Percentiles rank a stretch among this genome's conserved stretches.
These are phyloP conservation scores for Inga oerstediana DNA, from an alignment of 306 rosid species.

Conservation along the genomic window DNA sequence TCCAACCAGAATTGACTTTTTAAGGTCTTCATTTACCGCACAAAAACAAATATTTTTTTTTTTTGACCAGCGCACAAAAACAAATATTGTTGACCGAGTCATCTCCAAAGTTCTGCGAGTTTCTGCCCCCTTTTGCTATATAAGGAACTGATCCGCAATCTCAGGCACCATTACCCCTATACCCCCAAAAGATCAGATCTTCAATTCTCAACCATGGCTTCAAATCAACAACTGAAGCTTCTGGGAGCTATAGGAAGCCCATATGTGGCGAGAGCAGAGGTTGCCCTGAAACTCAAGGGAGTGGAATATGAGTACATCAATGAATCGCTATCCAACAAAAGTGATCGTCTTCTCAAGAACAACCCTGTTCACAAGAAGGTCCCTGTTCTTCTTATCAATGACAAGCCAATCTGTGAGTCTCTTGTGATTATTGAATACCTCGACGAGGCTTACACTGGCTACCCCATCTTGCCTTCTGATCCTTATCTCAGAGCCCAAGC, in stretches of 20 bases:
- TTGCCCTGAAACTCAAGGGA: constrained; percentile 49
- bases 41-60: too few species aligned
- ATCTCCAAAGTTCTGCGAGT: too few species aligned
- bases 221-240: constrained; percentile 32
- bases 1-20: too few species aligned
- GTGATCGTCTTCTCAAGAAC: constrained; percentile 38
- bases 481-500: constrained; percentile 43
- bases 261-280: constrained; percentile 37
- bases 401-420: constrained; percentile 44
- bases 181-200: too few species aligned
- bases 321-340: constrained; percentile 40
- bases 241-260: constrained; percentile 47
- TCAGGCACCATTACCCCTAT: too few species aligned
- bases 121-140: too few species aligned
- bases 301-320: constrained; percentile 34
- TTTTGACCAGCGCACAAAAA: too few species aligned
- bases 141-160: too few species aligned
- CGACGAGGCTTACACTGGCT: constrained; percentile 37
- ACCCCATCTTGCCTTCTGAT: constrained; percentile 42
- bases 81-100: too few species aligned
- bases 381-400: constrained; percentile 46
- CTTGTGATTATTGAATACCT: constrained; percentile 49
- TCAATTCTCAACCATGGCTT: not conserved
- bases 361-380: constrained; percentile 51
- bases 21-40: too few species aligned